phyloP scores from a whole-genome alignment of 495 filamentous ascomycete species.

The Aspergillus ellipticus region DNA sequence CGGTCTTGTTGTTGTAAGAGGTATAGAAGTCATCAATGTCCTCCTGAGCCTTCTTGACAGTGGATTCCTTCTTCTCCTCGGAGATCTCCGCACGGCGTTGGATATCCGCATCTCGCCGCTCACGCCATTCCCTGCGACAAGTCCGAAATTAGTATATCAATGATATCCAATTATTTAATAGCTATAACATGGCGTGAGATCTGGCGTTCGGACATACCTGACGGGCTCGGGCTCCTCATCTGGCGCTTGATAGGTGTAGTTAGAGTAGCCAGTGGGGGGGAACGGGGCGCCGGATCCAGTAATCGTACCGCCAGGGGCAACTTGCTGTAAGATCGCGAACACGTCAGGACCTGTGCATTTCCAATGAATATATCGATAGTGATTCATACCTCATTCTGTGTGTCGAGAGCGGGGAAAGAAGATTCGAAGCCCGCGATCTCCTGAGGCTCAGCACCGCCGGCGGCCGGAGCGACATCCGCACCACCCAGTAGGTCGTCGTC shows the following conservation, averaged over 20 bases:
- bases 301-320: slow-evolving; percentile 84
- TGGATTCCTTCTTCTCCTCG: slow-evolving; percentile 71
- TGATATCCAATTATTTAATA: not conserved
- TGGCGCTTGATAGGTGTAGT: slow-evolving; percentile 41
- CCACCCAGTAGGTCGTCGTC: slow-evolving; percentile 75
- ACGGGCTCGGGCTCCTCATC: slow-evolving; percentile 88
- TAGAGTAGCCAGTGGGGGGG: slow-evolving; percentile 52
- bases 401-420: slow-evolving; percentile 81
- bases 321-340: slow-evolving; percentile 50
- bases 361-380: not conserved
- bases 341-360: slow-evolving; percentile 19
- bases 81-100: slow-evolving; percentile 75
- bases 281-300: slow-evolving; percentile 78
- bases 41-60: slow-evolving; percentile 76
- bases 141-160: not conserved
- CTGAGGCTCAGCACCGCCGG: slow-evolving; percentile 37
- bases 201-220: slow-evolving; percentile 41
- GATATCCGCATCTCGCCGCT: slow-evolving; percentile 73
- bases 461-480: slow-evolving; percentile 34
- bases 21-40: slow-evolving; percentile 99
- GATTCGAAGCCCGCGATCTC: slow-evolving; percentile 75
- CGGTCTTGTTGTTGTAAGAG: slow-evolving; percentile 96
- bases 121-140: slow-evolving; percentile 71
- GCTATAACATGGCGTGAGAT: not conserved
- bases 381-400: slow-evolving; percentile 68